These are phyloP conservation scores for Ceratocystiopsis brevicomis DNA, from an alignment of 2,329 filamentous ascomycete genomes.

Conservation along the genomic window DNA sequence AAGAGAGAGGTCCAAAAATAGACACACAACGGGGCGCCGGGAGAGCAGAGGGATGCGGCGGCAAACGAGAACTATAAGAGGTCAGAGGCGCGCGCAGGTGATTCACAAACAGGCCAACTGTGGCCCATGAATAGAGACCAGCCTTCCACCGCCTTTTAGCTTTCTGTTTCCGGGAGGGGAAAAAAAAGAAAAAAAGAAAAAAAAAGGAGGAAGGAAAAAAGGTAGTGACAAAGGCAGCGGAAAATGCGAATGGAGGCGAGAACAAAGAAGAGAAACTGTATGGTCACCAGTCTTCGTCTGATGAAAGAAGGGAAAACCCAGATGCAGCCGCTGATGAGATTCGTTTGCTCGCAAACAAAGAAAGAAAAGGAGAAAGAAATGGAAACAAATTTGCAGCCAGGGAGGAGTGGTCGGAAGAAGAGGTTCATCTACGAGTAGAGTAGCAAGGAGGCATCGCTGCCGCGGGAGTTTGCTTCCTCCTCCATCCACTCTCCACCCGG, in stretches of 20 bases:
- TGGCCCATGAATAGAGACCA: no score
- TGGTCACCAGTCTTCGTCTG: no score
- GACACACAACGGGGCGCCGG: neutral
- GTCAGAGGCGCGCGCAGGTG: conserved; percentile 1
- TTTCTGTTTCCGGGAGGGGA: neutral
- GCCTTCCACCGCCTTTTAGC: no score
- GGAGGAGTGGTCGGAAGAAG: no score
- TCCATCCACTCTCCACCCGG: no score
- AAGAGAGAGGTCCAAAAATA: conserved; percentile 1
- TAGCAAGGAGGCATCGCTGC: no score
- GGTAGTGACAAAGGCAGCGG: no score
- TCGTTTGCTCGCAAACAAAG: no score
- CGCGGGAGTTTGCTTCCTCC: no score
- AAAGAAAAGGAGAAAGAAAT: no score
- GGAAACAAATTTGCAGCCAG: no score
- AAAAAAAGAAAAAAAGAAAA: neutral
- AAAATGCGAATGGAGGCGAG: neutral
- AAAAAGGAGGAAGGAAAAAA: neutral
- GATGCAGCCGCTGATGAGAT: neutral
- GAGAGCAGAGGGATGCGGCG: conserved; percentile 1
- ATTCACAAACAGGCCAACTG: conserved; percentile 2
- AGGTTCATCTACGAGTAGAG: no score
- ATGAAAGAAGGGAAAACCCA: neutral
- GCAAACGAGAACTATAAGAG: conserved; percentile 3
- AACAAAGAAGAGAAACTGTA: neutral